Conservation (phyloP, 108 stramenopile genomes). For the Cyclotella cryptica region DNA sequence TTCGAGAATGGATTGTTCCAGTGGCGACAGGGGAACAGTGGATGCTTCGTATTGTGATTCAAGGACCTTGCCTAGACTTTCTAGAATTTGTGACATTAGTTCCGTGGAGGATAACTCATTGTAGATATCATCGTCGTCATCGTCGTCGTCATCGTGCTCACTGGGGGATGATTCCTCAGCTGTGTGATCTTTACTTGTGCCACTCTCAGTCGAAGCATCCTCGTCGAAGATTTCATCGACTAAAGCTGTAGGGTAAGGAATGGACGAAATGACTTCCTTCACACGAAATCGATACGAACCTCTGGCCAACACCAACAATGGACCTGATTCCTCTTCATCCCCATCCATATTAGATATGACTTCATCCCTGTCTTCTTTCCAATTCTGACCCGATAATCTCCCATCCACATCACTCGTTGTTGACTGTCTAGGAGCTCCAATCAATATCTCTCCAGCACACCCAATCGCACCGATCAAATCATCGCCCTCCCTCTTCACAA, state of each 20-base stretch:
- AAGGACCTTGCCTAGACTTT: slow-evolving; percentile 52
- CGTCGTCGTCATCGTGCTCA: slow-evolving; percentile 58
- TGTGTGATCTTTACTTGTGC: neutral
- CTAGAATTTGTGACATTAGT: slow-evolving; percentile 58
- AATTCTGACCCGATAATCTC: slow-evolving; percentile 7
- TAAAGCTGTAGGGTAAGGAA: slow-evolving; percentile 81
- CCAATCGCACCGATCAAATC: slow-evolving; percentile 78
- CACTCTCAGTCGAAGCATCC: slow-evolving; percentile 25
- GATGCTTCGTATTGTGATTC: slow-evolving; percentile 41
- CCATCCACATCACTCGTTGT: slow-evolving; percentile 7
- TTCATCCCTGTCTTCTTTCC: neutral
- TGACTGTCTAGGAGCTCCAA: slow-evolving; percentile 43
- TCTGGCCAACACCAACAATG: slow-evolving; percentile 58
- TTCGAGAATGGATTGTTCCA: slow-evolving; percentile 82
- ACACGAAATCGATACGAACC: slow-evolving; percentile 82
- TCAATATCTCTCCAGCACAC: slow-evolving; percentile 74
- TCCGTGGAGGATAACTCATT: slow-evolving; percentile 49
- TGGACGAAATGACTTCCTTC: slow-evolving; percentile 66
- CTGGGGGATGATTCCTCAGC: slow-evolving; percentile 42
- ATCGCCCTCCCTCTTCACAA: slow-evolving; percentile 58
- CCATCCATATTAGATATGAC: neutral
- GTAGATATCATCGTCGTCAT: slow-evolving; percentile 63
- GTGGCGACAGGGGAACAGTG: slow-evolving; percentile 56
- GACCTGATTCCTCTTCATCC: slow-evolving; percentile 27
- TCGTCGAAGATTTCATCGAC: slow-evolving; percentile 84